Evolutionary conservation across 768 basidiomycete species (phyloP), one percentile per base, ranked within the genome.

Genomic region (Russula emetica): DNA sequence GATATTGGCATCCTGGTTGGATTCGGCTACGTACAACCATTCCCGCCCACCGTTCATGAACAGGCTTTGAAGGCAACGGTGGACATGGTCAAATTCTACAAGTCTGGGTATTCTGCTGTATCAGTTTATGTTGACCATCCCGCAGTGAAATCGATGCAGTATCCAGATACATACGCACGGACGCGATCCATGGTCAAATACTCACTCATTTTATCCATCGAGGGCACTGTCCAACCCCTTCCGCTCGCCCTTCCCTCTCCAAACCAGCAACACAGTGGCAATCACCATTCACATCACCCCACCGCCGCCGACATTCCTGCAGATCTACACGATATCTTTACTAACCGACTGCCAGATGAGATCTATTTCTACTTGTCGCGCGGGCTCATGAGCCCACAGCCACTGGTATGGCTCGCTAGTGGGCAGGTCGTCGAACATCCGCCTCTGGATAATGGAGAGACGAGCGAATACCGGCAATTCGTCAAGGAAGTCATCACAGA

Each of bases 401-500:
- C 93, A 11, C 82, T 98, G 26, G 89, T 94, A n/a, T 97, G 96
- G 91, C 84, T 99, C 63, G 94, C 92, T 18, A 85, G 82, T 26
- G 94, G 94, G 18, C 86, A 87, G 73, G 84, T 96, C 64, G 78
- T 88, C 54, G 92, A 98, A 72, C 86, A 86, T 61, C 86, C 90
- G 4, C 96, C 97, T 40, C 79, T 98, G 55, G 93, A 95, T 72
- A 95, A 94, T 71, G 95, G 95, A 2, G 96, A 98, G 75, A 93
- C 92, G 45, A 92, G 84, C 1, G 95, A 99, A 74, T 98, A 97
- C 74, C 87, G 86, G 70, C 85, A 94, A 24, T 99, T 96, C 74
- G 83, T 98, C 67, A 95, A 94, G 78, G 95, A 98, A 75, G 90
- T 94, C 38, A 88, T 98, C 61, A 98, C 95, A 1, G 96, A 98